A percentile compares a stretch with the other conserved stretches of the same genome.
phyloP scores from a whole-genome alignment of 169 alveolate genomes.

The Babesia bovis region DNA sequence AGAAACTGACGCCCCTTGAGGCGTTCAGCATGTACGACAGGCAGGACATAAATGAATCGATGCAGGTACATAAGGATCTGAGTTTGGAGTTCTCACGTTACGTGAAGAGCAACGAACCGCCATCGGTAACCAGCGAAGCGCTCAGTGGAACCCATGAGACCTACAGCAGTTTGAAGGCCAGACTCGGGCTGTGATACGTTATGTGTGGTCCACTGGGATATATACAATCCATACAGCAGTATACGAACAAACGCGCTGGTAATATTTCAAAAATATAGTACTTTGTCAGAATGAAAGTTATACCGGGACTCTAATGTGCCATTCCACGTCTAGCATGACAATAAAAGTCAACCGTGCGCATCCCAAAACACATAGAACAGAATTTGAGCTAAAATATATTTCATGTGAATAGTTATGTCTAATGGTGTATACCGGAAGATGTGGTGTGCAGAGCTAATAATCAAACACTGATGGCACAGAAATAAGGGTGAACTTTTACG shows the following conservation, averaged over 20 bases:
- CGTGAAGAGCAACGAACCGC: slow-evolving; percentile 18
- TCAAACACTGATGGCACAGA: neutral
- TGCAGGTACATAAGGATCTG: slow-evolving; percentile 41
- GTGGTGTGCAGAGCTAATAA: slow-evolving; percentile 16
- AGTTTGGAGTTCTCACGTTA: slow-evolving; percentile 31
- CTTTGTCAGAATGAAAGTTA: no score
- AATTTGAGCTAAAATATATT: neutral
- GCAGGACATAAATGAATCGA: slow-evolving; percentile 38
- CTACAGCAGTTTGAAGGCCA: slow-evolving; percentile 6
- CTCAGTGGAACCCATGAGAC: neutral
- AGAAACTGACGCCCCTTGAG: slow-evolving; percentile 41
- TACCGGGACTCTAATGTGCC: no score
- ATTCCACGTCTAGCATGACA: neutral
- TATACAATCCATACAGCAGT: no score
- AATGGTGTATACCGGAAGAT: neutral
- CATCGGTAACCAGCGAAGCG: neutral
- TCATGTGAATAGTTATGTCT: neutral
- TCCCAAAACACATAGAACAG: neutral
- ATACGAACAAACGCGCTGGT: no score
- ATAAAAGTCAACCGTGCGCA: neutral
- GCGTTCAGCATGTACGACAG: slow-evolving; percentile 61
- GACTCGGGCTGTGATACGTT: neutral
- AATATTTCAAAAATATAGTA: no score
- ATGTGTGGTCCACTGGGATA: no score
- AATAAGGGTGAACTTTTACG: slow-evolving; percentile 6